Evolutionary conservation across 2,329 filamentous ascomycete genomes (phyloP).

Genomic region (Trichoderma sp.): DNA sequence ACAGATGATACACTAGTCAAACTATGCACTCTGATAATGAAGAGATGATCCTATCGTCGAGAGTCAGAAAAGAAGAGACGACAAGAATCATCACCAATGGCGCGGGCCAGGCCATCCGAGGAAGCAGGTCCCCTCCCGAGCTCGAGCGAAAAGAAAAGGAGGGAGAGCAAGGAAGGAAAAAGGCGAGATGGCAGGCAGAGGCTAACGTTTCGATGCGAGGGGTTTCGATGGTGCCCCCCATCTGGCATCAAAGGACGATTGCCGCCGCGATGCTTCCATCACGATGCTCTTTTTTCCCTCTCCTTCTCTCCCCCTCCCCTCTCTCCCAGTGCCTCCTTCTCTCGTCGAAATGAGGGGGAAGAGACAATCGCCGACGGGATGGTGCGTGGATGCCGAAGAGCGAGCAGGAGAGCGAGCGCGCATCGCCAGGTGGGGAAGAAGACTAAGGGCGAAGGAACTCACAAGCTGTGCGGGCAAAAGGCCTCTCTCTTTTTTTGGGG

Average conservation of each 20-base stretch:
- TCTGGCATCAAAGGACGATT: slow-evolving; percentile 14
- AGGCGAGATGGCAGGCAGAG: not conserved
- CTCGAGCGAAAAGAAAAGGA: not conserved
- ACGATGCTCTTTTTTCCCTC: not conserved
- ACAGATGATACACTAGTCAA: slow-evolving; percentile 41
- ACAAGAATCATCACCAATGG: slow-evolving; percentile 11
- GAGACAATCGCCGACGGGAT: slow-evolving; percentile 16
- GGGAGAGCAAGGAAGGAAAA: slow-evolving; percentile 7
- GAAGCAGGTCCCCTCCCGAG: not conserved
- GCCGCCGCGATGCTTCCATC: slow-evolving; percentile 1
- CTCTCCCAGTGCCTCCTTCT: not conserved
- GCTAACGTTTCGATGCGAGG: not conserved
- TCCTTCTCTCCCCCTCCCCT: not conserved
- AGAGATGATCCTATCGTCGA: slow-evolving; percentile 17
- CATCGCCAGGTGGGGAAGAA: slow-evolving; percentile 20
- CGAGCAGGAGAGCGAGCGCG: slow-evolving; percentile 16
- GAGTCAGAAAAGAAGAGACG: slow-evolving; percentile 10
- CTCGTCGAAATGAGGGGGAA: not conserved
- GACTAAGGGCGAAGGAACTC: slow-evolving; percentile 2
- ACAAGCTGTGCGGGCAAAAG: slow-evolving; percentile 17
- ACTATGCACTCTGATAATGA: slow-evolving; percentile 27
- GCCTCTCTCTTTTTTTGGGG: not conserved
- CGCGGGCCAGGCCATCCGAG: slow-evolving; percentile 9
- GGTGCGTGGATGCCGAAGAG: not conserved
- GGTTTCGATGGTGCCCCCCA: not conserved